Conservation (phyloP, 2,329 filamentous ascomycete genomes). For the Monosporascus sp. region DNA sequence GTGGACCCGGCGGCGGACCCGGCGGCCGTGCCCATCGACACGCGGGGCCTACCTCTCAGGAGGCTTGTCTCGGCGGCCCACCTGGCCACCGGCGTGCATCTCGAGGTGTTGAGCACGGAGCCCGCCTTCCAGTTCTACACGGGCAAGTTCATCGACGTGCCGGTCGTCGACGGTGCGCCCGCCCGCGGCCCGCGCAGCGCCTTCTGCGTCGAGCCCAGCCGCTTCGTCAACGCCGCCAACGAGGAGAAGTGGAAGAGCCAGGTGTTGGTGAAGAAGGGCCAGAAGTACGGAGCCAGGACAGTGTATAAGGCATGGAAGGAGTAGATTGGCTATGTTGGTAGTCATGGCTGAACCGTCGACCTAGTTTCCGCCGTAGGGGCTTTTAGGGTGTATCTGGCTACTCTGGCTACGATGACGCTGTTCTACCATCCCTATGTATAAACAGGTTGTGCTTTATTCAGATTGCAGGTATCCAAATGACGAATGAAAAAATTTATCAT, state of each 20-base stretch:
- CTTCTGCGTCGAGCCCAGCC: slow-evolving; percentile 88
- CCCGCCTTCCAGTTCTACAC: slow-evolving; percentile 98
- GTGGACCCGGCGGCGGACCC: slow-evolving; percentile 54
- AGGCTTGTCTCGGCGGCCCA: slow-evolving; percentile 70
- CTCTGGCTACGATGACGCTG: too few relatives aligned
- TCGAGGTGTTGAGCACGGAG: slow-evolving; percentile 87
- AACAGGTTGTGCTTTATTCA: neutral
- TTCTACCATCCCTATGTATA: too few relatives aligned
- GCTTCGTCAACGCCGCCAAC: slow-evolving; percentile 86
- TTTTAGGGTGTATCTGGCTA: too few relatives aligned
- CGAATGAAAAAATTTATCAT: too few relatives aligned
- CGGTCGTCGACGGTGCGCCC: slow-evolving; percentile 55
- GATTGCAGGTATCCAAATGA: neutral
- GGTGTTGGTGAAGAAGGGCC: slow-evolving; percentile 76
- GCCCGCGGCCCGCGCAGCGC: slow-evolving; percentile 64
- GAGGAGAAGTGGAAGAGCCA: slow-evolving; percentile 72
- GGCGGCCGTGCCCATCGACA: slow-evolving; percentile 57
- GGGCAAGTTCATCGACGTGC: slow-evolving; percentile 76
- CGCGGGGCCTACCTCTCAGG: slow-evolving; percentile 55
- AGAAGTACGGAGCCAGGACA: slow-evolving; percentile 73
- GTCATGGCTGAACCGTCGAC: too few relatives aligned
- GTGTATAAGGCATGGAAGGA: slow-evolving; percentile 84
- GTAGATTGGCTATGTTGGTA: slow-evolving; percentile 21
- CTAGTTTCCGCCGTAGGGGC: too few relatives aligned
- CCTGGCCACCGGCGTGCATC: slow-evolving; percentile 66